These are phyloP conservation scores for Parasitella parasitica DNA, from an alignment of 371 early-diverging fungal genomes.

Conservation along the genomic window DNA sequence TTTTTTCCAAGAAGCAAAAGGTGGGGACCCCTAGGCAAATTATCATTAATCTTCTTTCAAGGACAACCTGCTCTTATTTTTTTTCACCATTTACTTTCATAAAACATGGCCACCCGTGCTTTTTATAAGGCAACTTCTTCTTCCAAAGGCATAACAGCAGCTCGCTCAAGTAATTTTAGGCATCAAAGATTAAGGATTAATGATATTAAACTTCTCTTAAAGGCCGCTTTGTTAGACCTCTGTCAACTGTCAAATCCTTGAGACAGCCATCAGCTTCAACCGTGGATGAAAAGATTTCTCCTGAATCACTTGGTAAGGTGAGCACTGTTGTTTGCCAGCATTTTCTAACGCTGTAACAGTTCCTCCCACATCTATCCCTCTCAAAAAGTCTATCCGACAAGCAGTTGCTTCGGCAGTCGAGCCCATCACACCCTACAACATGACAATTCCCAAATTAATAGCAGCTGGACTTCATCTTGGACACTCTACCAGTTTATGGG, in stretches of 20 bases:
- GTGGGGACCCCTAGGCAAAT: conserved; percentile 18
- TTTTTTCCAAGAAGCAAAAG: background rate
- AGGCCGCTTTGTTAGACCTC: conserved; percentile 12
- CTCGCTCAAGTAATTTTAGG: conserved; percentile 11
- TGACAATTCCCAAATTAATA: conserved; percentile 74
- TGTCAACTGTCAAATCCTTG: conserved; percentile 12
- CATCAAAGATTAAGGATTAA: background rate
- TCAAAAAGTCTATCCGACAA: conserved; percentile 42
- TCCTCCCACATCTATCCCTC: conserved; percentile 17
- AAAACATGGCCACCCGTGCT: conserved; percentile 19
- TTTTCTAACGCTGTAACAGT: no score
- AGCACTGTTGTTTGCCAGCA: no score
- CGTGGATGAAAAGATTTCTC: conserved; percentile 4
- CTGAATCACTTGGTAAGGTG: conserved; percentile 25
- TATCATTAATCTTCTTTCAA: background rate
- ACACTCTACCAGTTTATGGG: conserved; percentile 77
- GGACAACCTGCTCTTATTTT: background rate
- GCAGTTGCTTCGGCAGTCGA: conserved; percentile 27
- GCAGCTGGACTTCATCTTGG: conserved; percentile 93
- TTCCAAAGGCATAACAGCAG: conserved; percentile 6
- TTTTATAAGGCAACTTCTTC: conserved; percentile 9
- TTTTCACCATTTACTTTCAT: background rate
- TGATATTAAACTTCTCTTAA: background rate
- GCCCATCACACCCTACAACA: conserved; percentile 43
- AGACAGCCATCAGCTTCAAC: conserved; percentile 11